These are phyloP conservation scores for Acanthamoeba divionensis DNA, from an alignment of 208 protist species.

Conservation along the genomic window DNA sequence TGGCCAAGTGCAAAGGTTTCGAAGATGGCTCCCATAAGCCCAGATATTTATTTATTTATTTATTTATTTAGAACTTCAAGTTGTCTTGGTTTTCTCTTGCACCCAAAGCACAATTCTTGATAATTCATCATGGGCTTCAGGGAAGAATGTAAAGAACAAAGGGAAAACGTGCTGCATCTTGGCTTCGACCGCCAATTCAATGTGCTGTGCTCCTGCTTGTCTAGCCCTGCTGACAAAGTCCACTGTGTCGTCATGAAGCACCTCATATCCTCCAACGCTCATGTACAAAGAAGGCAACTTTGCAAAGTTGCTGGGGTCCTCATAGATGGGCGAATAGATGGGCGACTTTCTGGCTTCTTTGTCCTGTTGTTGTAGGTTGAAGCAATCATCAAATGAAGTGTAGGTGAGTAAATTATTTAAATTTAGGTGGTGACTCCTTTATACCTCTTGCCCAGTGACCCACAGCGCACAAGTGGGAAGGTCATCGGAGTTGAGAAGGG, in stretches of 20 bases:
- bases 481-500: neutral
- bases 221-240: constrained; percentile 35
- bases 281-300: constrained; percentile 35
- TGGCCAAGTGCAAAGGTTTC: neutral
- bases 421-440: too few species aligned
- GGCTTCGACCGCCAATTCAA: neutral
- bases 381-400: too few species aligned
- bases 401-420: too few species aligned
- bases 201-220: neutral
- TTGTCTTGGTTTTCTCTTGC: constrained; percentile 6
- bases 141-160: neutral
- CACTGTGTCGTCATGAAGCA: neutral
- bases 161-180: constrained; percentile 42
- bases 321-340: constrained; percentile 22
- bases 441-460: too few species aligned
- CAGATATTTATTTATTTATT: too few species aligned
- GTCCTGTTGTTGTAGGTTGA: neutral
- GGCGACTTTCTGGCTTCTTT: neutral
- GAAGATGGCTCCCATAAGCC: too few species aligned
- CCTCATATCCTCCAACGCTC: neutral
- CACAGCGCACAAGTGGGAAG: too few species aligned
- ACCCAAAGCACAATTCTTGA: neutral
- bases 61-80: neutral
- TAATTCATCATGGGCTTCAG: neutral
- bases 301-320: neutral